Evolutionary conservation across 2,329 filamentous ascomycete species (phyloP), one percentile per base, ranked within the genome.

Genomic region (Parasarocladium wereldwijsianum): DNA sequence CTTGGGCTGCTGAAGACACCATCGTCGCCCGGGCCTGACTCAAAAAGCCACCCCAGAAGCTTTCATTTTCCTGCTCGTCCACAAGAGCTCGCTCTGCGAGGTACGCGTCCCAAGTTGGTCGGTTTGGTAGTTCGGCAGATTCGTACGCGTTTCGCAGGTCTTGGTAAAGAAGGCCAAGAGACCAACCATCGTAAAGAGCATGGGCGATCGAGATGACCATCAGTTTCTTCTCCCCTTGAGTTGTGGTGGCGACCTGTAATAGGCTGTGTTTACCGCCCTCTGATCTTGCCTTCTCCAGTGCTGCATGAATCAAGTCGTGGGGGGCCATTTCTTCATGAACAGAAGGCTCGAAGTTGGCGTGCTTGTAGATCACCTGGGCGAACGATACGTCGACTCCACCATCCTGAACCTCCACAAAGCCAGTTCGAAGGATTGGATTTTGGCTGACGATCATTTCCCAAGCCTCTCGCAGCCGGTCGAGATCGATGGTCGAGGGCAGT

Each of bases 111-210:
- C 70, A 67, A 1, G 57, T 47, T 8, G 62, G 57, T 4, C 72
- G 60, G 2, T 48, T 21, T 3, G 41, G 38, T 8, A 56, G 46
- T 1, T 47, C 8, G 21, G 17, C 9, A 17, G 10, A 8, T 14
- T 27, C 23, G 37, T 92, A 93, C 2, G 76, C 71, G n/a, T 51
- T 57, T 11, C 62, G 51, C 1, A 93, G 64, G 42, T 90, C 74
- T 24, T 65, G 58, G 41, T 90, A 83, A 2, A 94, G 51, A 11
- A 92, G 55, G 4, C 62, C 60, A 9, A 94, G 64, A 3, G 85
- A 93, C 70, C 76, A 85, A 1, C 86, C 86, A 45, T 94, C 86
- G 40, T 94, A 94, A 13, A 93, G 61, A 2, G 85, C 83, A 51
- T 94, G 86, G 0, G 85, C 68, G 22, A 93, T 73, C 0, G 83